Evolutionary conservation across 2,329 filamentous ascomycete species (phyloP).

Genomic region (Colletotrichum lini): DNA sequence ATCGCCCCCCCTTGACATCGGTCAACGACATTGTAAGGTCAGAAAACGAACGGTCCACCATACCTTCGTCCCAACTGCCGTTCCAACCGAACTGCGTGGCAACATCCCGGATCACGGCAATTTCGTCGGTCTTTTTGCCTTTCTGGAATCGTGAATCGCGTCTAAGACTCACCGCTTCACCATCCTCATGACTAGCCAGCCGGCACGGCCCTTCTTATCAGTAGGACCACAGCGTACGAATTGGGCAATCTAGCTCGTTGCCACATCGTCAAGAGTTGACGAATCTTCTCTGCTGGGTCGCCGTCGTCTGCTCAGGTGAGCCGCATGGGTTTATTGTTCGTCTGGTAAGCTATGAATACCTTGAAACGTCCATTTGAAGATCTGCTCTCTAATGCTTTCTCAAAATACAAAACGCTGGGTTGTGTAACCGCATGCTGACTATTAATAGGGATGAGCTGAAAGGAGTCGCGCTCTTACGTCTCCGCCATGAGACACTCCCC

Average conservation of each 20-base stretch:
- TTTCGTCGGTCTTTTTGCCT: too few relatives aligned
- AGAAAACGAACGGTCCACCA: neutral
- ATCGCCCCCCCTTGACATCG: neutral
- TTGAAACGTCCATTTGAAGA: too few relatives aligned
- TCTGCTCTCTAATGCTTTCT: neutral
- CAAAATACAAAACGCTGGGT: neutral
- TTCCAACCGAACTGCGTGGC: neutral
- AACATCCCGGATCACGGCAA: neutral
- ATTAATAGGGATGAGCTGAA: constrained; percentile 25
- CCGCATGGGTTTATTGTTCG: neutral
- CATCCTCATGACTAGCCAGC: neutral
- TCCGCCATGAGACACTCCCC: constrained; percentile 35
- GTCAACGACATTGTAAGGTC: neutral
- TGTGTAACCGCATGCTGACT: constrained; percentile 21
- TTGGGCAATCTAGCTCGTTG: neutral
- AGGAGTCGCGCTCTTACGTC: neutral
- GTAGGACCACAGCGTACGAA: neutral
- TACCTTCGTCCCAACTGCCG: neutral
- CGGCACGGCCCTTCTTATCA: neutral
- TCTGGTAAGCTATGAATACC: constrained; percentile 15
- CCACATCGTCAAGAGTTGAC: neutral
- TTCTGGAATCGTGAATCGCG: neutral
- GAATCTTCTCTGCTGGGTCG: neutral
- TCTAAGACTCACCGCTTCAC: neutral
- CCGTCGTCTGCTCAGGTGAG: neutral